phyloP scores from a whole-genome alignment of 2,329 filamentous ascomycete genomes.

The Fusarium graminum region DNA sequence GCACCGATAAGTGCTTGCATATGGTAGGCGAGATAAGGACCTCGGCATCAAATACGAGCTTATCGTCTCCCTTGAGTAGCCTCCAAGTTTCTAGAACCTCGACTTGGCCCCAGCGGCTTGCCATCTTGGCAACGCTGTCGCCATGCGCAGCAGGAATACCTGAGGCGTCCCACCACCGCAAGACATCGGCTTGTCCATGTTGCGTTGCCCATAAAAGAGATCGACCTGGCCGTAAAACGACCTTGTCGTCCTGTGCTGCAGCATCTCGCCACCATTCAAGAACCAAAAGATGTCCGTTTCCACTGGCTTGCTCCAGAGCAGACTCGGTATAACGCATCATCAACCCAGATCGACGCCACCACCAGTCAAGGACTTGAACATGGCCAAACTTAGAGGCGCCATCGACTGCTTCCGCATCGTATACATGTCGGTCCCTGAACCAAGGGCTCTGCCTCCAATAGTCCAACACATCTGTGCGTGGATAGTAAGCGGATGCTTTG shows the following conservation, averaged over 20 bases:
- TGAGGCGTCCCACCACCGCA: conserved; percentile 90
- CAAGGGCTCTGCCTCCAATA: conserved; percentile 90
- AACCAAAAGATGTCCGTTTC: conserved; percentile 85
- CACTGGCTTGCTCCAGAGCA: conserved; percentile 88
- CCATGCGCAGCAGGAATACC: conserved; percentile 83
- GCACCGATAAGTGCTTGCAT: conserved; percentile 83
- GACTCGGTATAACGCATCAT: conserved; percentile 87
- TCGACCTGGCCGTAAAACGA: conserved; percentile 82
- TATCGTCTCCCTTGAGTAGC: conserved; percentile 72
- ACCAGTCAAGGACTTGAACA: conserved; percentile 89
- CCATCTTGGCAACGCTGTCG: conserved; percentile 85
- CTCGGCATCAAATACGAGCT: conserved; percentile 82
- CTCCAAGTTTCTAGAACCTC: conserved; percentile 88
- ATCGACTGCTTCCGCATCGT: conserved; percentile 86
- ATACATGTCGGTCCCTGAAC: conserved; percentile 84
- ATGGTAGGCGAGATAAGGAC: conserved; percentile 89
- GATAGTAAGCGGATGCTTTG: conserved; percentile 89
- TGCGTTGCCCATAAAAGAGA: conserved; percentile 87
- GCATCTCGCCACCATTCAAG: conserved; percentile 94
- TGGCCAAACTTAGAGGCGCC: conserved; percentile 89
- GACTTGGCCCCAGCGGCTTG: conserved; percentile 86
- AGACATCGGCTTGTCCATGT: conserved; percentile 79
- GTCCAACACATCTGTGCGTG: conserved; percentile 84
- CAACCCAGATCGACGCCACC: conserved; percentile 82
- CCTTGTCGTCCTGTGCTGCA: conserved; percentile 67